These are phyloP conservation scores for Martiniozyma asiatica DNA, from an alignment of 1,139 yeast genomes.

Conservation along the genomic window DNA sequence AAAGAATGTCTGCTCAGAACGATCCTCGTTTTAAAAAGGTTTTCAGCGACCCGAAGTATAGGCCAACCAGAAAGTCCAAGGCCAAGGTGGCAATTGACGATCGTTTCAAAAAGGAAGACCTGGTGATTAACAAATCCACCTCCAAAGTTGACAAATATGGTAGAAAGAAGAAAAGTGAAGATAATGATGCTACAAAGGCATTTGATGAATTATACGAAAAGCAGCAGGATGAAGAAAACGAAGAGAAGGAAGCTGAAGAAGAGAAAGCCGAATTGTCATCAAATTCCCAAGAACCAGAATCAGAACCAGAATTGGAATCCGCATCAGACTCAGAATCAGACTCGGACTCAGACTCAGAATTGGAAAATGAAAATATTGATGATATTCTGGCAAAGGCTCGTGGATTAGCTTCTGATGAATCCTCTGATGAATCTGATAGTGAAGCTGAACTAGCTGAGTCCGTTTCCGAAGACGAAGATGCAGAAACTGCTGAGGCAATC, in stretches of 20 bases:
- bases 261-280: no score
- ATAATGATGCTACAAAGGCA: slow-evolving; percentile 32
- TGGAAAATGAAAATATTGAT: slow-evolving; percentile 74
- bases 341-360: slow-evolving; percentile 27
- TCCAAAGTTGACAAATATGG: slow-evolving; percentile 82
- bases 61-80: slow-evolving; percentile 56
- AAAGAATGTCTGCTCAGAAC: slow-evolving; percentile 23
- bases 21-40: slow-evolving; percentile 75
- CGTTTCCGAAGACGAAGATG: slow-evolving; percentile 22
- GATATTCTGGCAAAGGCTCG: slow-evolving; percentile 50
- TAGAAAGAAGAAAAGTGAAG: slow-evolving; percentile 31
- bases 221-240: slow-evolving; percentile 32
- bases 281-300: slow-evolving; percentile 15
- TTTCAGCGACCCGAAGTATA: slow-evolving; percentile 83
- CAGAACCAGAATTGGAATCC: slow-evolving; percentile 8
- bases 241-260: slow-evolving; percentile 14
- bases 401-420: slow-evolving; percentile 34
- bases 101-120: slow-evolving; percentile 68
- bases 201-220: slow-evolving; percentile 34
- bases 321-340: not conserved
- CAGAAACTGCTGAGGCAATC: slow-evolving; percentile 40
- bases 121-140: slow-evolving; percentile 30
- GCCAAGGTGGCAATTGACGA: slow-evolving; percentile 74
- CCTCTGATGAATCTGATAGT: slow-evolving; percentile 5
- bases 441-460: slow-evolving; percentile 24